Base-by-base conservation (phyloP, 1,284 basidiomycete species). In the Irpex rosettiformis region DNA sequence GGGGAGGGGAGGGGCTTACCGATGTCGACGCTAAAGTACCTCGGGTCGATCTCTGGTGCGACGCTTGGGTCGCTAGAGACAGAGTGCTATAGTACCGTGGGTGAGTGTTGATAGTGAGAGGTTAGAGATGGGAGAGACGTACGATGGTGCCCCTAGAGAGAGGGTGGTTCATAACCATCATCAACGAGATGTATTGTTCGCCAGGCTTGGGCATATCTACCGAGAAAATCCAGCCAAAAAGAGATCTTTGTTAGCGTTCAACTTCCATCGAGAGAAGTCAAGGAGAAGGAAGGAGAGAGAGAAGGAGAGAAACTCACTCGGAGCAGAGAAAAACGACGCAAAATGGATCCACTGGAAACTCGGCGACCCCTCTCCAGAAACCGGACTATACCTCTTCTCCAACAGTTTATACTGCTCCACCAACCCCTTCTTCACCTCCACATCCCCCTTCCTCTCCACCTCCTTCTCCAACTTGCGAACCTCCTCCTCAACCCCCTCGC, bases 11-110 rank as follows among this genome's bases (percentile, higher is more conserved):
- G 42, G 54, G 27, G 49, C 62, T 24, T 52, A 70, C 82, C 81
- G 65, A 80, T 75, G 54, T 73, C 69, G 42, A 78, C 67, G 52
- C 76, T 76, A 64, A 81, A 80, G 66, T 79, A 79, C 51, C 72
- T 73, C 33, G 81, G 80, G 62, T 83, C 77, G 27, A 82, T 71
- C 21, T 70, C 69, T 0, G 81, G 78, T 42, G 77, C 70, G 10
- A 67, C 71, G 3, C 60, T 51, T 0, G 79, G 78, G 63, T 82
- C 71, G 30, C 62, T 65, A 1, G 73, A 75, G 0, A 66, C 70
- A 42, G 77, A 69, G 56, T 78, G 77, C 75, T 74, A 54, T 5
- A n/a, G 21, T 47, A 10, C 43, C 6, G 8, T 18, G 8, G 21
- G 8, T 18, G 16, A 37, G n/a, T 37, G 33, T 11, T 45, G 7